Conservation (phyloP, 2,329 filamentous ascomycete genomes). For the Metarhizium brunneum region DNA sequence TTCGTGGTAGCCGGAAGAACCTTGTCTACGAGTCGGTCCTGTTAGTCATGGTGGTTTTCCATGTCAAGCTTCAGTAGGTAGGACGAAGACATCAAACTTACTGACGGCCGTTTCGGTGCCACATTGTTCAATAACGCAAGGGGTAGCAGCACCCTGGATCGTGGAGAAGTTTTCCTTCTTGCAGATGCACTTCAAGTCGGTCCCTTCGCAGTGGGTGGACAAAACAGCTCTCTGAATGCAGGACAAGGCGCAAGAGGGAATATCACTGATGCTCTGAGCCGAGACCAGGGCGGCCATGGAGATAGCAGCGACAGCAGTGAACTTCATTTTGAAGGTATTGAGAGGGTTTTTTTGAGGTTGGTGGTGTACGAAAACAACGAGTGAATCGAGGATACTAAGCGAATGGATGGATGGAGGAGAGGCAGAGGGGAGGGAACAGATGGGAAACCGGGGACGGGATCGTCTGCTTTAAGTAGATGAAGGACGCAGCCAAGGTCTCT, state of each 20-base stretch:
- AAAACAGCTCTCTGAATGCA: constrained; percentile 25
- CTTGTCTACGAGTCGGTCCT: constrained; percentile 21
- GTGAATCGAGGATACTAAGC: constrained; percentile 16
- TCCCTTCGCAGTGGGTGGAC: constrained; percentile 20
- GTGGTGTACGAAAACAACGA: constrained; percentile 17
- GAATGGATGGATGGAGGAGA: constrained; percentile 18
- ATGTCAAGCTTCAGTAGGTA: neutral
- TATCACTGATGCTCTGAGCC: constrained; percentile 24
- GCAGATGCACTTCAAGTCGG: constrained; percentile 27
- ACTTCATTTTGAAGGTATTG: constrained; percentile 27
- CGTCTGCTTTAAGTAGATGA: constrained; percentile 21
- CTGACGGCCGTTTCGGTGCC: constrained; percentile 27
- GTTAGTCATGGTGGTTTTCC: neutral
- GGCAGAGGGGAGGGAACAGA: constrained; percentile 1
- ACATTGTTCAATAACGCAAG: constrained; percentile 31
- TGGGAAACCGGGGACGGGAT: constrained; percentile 9
- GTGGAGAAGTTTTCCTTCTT: constrained; percentile 17
- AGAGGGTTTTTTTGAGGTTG: constrained; percentile 4
- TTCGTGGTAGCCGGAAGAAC: constrained; percentile 28
- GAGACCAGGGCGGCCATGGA: constrained; percentile 23
- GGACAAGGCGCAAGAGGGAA: constrained; percentile 28
- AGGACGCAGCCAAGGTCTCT: neutral
- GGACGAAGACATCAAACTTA: constrained; percentile 16
- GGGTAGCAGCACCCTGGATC: constrained; percentile 22
- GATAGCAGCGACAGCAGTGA: constrained; percentile 21